phyloP scores from a whole-genome alignment of 768 basidiomycete genomes.

The Cystofilobasidium ferigula region DNA sequence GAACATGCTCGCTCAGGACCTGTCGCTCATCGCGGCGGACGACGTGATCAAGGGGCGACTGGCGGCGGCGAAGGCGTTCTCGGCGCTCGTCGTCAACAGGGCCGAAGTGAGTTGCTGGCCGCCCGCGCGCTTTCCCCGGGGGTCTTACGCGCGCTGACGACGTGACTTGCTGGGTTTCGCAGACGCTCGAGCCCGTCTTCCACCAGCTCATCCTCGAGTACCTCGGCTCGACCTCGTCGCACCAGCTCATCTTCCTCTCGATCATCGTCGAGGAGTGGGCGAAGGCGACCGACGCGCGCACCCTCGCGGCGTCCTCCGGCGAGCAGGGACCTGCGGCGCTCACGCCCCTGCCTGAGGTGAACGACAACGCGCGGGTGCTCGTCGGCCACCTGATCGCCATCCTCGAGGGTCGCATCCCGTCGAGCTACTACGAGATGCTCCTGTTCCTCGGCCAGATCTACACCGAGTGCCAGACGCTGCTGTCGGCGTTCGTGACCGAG shows the following conservation, averaged over 20 bases:
- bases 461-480: constrained; percentile 61
- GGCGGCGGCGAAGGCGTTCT: constrained; percentile 64
- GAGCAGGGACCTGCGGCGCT: neutral
- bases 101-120: constrained; percentile 37
- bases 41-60: constrained; percentile 67
- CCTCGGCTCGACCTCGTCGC: constrained; percentile 74
- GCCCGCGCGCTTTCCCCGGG: neutral
- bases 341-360: constrained; percentile 48
- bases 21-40: constrained; percentile 67
- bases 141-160: neutral
- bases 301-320: neutral
- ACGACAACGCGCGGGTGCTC: constrained; percentile 55
- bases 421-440: constrained; percentile 83
- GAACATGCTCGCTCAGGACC: constrained; percentile 82
- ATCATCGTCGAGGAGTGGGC: constrained; percentile 91
- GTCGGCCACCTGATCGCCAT: constrained; percentile 56
- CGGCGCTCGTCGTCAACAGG: constrained; percentile 41
- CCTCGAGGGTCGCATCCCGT: constrained; percentile 63
- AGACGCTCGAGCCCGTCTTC: constrained; percentile 43
- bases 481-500: constrained; percentile 72
- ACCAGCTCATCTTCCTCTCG: constrained; percentile 77
- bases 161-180: neutral
- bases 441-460: constrained; percentile 68
- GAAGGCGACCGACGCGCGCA: constrained; percentile 27
- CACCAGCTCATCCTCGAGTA: constrained; percentile 66